phyloP scores from a whole-genome alignment of 2,329 filamentous ascomycete species.

The Aphanoascus verrucosus region DNA sequence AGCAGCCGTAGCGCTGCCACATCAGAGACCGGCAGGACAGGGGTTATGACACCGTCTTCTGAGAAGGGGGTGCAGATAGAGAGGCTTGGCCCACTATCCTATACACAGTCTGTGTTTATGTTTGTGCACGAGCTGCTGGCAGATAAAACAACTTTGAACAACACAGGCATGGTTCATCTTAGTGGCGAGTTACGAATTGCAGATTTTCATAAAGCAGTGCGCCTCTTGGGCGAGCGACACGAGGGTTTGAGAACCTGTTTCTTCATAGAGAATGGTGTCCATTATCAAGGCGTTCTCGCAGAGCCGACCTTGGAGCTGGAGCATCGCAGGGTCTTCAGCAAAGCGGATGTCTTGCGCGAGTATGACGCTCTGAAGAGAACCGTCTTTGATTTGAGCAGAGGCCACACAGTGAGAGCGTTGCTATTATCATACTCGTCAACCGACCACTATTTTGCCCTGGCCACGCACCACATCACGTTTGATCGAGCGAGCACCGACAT shows the following conservation, averaged over 20 bases:
- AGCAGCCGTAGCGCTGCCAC: not conserved
- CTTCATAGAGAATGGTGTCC: slow-evolving; percentile 18
- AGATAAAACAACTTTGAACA: slow-evolving; percentile 35
- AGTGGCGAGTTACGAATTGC: slow-evolving; percentile 25
- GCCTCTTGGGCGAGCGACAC: slow-evolving; percentile 22
- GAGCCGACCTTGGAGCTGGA: slow-evolving; percentile 1
- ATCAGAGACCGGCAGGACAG: too few relatives aligned
- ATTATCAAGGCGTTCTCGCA: slow-evolving; percentile 4
- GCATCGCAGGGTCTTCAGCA: not conserved
- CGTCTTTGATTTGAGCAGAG: slow-evolving; percentile 31
- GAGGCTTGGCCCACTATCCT: slow-evolving; percentile 24
- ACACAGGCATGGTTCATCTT: slow-evolving; percentile 26
- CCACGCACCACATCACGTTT: slow-evolving; percentile 42
- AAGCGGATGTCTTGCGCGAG: slow-evolving; percentile 5
- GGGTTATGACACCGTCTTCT: not conserved
- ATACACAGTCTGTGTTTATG: slow-evolving; percentile 33
- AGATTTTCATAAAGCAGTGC: slow-evolving; percentile 28
- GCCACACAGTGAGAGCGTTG: slow-evolving; percentile 21
- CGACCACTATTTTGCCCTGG: slow-evolving; percentile 32
- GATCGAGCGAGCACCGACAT: slow-evolving; percentile 40
- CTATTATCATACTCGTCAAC: slow-evolving; percentile 14
- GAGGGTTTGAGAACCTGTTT: slow-evolving; percentile 28
- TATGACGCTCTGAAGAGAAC: slow-evolving; percentile 21
- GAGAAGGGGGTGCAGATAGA: not conserved
- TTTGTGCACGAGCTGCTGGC: slow-evolving; percentile 16